phyloP scores from a whole-genome alignment of 1,139 yeast genomes.

The Magnusiomyces magnusii region DNA sequence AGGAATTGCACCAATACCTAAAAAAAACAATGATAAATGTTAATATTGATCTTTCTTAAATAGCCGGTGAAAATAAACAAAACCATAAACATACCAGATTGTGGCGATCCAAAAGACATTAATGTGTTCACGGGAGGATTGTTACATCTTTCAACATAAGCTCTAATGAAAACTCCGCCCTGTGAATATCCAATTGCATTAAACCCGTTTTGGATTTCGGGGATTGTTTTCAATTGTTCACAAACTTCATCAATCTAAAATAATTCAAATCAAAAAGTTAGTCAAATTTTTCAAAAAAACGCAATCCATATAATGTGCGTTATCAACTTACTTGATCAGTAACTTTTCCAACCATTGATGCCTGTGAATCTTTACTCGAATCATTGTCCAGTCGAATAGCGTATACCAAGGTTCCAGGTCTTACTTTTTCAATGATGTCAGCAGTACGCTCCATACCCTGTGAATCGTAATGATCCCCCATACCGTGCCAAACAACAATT shows the following conservation, averaged over 20 bases:
- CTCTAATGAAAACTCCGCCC: constrained; percentile 69
- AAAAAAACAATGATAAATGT: not conserved
- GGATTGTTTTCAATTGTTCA: constrained; percentile 35
- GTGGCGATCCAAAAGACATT: constrained; percentile 77
- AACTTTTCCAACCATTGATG: constrained; percentile 54
- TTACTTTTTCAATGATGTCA: constrained; percentile 37
- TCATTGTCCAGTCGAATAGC: constrained; percentile 47
- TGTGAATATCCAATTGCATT: constrained; percentile 78
- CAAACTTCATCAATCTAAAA: constrained; percentile 35
- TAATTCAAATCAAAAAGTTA: not conserved
- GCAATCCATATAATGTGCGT: constrained; percentile 19
- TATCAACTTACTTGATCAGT: constrained; percentile 38
- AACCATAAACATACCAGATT: constrained; percentile 45
- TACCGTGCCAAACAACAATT: constrained; percentile 77
- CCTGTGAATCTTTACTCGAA: constrained; percentile 45
- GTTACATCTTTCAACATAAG: constrained; percentile 52
- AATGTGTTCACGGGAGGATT: constrained; percentile 44
- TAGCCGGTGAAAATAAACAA: not conserved
- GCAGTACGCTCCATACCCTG: constrained; percentile 47
- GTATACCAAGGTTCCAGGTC: constrained; percentile 49
- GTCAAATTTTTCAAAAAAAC: not conserved
- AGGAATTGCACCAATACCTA: constrained; percentile 53
- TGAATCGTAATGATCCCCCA: constrained; percentile 69
- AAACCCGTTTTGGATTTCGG: constrained; percentile 48
- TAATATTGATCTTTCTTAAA: not conserved